A percentile compares a stretch with the other conserved stretches of the same genome.
phyloP scores from a whole-genome alignment of 441 rosid species.

The Flueggea neowawraea region DNA sequence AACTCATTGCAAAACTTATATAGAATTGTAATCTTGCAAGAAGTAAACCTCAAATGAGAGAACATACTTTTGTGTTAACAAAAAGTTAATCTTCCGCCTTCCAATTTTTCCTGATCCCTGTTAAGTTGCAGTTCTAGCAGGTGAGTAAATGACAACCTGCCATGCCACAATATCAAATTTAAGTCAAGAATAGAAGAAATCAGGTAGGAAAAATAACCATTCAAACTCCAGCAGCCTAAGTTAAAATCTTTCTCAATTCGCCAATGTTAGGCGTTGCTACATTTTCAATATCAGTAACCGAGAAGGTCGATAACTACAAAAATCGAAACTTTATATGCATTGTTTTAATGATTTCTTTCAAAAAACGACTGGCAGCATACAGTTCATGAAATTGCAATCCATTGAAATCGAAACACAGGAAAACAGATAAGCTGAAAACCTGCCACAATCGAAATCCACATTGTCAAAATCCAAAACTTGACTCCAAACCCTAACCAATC shows the following conservation, averaged over 20 bases:
- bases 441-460: neutral
- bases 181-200: neutral
- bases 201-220: neutral
- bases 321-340: no score
- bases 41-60: neutral
- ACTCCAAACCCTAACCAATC: neutral
- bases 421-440: no score
- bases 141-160: constrained; percentile 90
- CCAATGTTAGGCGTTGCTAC: no score
- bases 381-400: no score
- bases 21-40: neutral
- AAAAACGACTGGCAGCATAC: no score
- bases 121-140: constrained; percentile 95
- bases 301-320: no score
- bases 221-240: no score
- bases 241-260: no score
- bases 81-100: constrained; percentile 88
- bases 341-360: no score
- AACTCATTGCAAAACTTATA: no score
- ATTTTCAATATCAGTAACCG: no score
- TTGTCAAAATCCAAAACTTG: neutral
- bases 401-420: no score
- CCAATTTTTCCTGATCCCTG: constrained; percentile 98
- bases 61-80: constrained; percentile 83
- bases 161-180: neutral